phyloP scores from a whole-genome alignment of 2,329 filamentous ascomycete species.

The Claviceps paspali region DNA sequence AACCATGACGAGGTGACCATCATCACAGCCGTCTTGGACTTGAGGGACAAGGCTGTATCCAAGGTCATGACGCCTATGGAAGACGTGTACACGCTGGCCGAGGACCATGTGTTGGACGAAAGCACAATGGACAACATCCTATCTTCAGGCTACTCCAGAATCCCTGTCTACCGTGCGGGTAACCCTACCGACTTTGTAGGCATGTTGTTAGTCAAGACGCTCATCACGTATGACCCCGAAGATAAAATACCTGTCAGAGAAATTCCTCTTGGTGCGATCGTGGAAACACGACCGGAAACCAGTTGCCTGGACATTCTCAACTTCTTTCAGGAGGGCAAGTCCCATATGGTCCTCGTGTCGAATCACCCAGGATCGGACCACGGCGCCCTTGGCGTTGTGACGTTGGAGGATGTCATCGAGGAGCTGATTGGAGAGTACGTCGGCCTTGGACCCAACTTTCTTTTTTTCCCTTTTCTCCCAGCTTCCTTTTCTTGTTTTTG shows the following conservation, averaged over 20 bases:
- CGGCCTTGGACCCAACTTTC: too few relatives aligned
- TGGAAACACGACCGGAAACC: conserved; percentile 87
- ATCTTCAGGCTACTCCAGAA: conserved; percentile 86
- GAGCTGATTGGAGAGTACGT: conserved; percentile 93
- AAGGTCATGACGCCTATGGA: conserved; percentile 98
- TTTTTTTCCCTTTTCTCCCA: too few relatives aligned
- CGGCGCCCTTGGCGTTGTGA: conserved; percentile 85
- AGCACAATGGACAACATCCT: conserved; percentile 88
- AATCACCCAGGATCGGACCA: conserved; percentile 79
- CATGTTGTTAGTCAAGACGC: conserved; percentile 95
- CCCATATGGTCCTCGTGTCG: conserved; percentile 94
- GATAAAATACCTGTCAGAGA: conserved; percentile 76
- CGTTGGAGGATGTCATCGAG: conserved; percentile 94
- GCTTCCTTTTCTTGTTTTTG: too few relatives aligned
- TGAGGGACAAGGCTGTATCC: conserved; percentile 91
- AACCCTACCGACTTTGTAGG: conserved; percentile 82
- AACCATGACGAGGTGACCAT: conserved; percentile 98
- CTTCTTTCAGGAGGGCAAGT: conserved; percentile 98
- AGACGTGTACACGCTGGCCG: conserved; percentile 93
- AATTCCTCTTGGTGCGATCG: conserved; percentile 83
- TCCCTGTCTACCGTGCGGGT: conserved; percentile 80
- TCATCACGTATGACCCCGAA: conserved; percentile 97
- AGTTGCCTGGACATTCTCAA: conserved; percentile 98
- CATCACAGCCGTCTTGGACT: conserved; percentile 87
- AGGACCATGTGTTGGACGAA: conserved; percentile 84